A percentile compares a stretch with the other conserved stretches of the same genome.
phyloP scores from a whole-genome alignment of 805 yeast species.

The Nakazawaea ambrosiae region DNA sequence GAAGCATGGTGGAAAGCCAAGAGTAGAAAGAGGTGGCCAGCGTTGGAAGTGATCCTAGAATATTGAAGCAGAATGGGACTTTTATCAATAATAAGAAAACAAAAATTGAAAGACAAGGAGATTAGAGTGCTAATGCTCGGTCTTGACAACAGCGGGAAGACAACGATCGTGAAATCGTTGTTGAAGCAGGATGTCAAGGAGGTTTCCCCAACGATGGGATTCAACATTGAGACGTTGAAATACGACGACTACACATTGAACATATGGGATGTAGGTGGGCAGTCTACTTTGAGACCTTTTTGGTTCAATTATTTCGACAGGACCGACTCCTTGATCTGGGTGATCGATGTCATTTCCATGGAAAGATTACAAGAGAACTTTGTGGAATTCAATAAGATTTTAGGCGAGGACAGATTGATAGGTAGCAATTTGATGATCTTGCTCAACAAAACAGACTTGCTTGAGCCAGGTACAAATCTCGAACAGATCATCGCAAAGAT shows the following conservation, averaged over 20 bases:
- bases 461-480: constrained; percentile 23
- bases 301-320: constrained; percentile 92
- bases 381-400: constrained; percentile 52
- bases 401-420: constrained; percentile 59
- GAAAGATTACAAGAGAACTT: constrained; percentile 61
- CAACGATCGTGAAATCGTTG: constrained; percentile 65
- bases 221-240: constrained; percentile 60
- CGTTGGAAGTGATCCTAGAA: too few relatives aligned
- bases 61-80: constrained; percentile 80
- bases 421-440: constrained; percentile 65
- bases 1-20: too few relatives aligned
- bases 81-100: constrained; percentile 71
- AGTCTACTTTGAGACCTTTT: constrained; percentile 70
- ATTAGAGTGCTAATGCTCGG: constrained; percentile 73
- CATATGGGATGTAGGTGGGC: constrained; percentile 93
- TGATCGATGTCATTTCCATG: constrained; percentile 60
- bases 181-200: constrained; percentile 40
- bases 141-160: constrained; percentile 86
- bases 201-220: constrained; percentile 90
- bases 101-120: constrained; percentile 73
- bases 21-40: too few relatives aligned
- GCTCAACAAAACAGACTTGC: constrained; percentile 69
- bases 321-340: constrained; percentile 79
- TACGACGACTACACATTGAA: constrained; percentile 40
- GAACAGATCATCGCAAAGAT: constrained; percentile 15